Percentiles rank a stretch among this genome's conserved stretches.
phyloP scores from a whole-genome alignment of 2,329 filamentous ascomycete genomes.

The Fusarium palustre region DNA sequence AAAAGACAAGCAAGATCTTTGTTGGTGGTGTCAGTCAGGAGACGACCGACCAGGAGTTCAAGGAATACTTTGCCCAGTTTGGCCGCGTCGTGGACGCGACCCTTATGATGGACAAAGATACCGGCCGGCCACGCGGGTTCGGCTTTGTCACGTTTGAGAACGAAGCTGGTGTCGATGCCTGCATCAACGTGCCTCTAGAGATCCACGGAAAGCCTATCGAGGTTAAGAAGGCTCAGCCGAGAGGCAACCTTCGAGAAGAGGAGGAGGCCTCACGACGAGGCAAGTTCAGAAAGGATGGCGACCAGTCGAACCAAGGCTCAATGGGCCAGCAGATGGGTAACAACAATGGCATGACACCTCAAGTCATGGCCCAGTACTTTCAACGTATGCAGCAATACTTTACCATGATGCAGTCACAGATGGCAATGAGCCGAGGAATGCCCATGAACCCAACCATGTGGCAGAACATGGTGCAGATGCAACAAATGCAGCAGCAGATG shows the following conservation, averaged over 20 bases:
- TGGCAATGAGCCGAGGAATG: conserved; percentile 83
- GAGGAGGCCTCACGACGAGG: conserved; percentile 76
- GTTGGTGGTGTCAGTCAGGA: conserved; percentile 98
- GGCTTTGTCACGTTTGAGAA: conserved; percentile 99
- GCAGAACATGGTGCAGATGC: conserved; percentile 81
- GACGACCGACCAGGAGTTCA: conserved; percentile 95
- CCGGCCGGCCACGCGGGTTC: conserved; percentile 93
- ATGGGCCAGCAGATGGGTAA: conserved; percentile 59
- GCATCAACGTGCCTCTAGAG: conserved; percentile 84
- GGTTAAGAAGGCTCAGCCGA: conserved; percentile 96
- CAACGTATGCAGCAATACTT: conserved; percentile 99
- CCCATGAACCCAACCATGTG: conserved; percentile 81
- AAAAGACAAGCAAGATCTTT: conserved; percentile 98
- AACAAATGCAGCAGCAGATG: conserved; percentile 71
- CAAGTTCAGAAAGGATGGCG: conserved; percentile 69
- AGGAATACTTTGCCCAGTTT: conserved; percentile 96
- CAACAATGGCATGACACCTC: conserved; percentile 83
- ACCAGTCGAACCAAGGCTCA: conserved; percentile 56
- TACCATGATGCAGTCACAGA: conserved; percentile 92
- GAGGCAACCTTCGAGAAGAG: conserved; percentile 93
- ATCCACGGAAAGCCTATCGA: conserved; percentile 97
- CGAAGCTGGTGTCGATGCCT: conserved; percentile 92
- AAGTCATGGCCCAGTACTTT: conserved; percentile 99
- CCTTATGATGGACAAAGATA: conserved; percentile 99
- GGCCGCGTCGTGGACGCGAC: conserved; percentile 96